phyloP scores from a whole-genome alignment of 2,329 filamentous ascomycete species.

The Akanthomyces muscarius region DNA sequence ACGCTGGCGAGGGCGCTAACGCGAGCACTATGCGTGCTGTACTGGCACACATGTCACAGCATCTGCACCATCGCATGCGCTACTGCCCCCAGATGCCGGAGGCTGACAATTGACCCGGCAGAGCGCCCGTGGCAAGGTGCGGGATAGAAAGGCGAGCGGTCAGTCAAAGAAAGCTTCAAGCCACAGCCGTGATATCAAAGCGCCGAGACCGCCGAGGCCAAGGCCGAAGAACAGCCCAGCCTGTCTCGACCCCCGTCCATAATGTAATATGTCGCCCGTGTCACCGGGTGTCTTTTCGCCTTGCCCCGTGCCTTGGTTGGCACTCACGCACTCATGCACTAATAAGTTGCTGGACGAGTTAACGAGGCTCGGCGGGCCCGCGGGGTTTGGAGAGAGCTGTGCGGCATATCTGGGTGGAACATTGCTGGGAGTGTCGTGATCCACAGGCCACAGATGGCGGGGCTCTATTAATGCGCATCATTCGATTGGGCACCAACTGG shows the following conservation, averaged over 20 bases:
- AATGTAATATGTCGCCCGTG: background rate
- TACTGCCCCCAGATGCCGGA: background rate
- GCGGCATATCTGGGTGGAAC: conserved; percentile 15
- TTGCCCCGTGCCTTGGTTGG: background rate
- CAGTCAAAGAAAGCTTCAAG: background rate
- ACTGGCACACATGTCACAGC: no score
- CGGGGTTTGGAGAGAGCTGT: background rate
- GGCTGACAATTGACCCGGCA: background rate
- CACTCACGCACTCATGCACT: background rate
- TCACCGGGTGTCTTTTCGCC: background rate
- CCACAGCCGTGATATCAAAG: background rate
- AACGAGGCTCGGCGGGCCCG: background rate
- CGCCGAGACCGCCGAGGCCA: background rate
- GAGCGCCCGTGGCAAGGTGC: background rate
- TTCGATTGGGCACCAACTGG: conserved; percentile 16
- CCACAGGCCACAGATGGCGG: conserved; percentile 7
- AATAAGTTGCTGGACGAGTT: background rate
- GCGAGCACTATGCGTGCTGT: background rate
- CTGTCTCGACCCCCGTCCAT: background rate
- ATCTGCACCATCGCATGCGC: background rate
- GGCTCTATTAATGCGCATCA: conserved; percentile 16
- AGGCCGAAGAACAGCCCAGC: background rate
- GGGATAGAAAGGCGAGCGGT: background rate
- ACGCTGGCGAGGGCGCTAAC: conserved; percentile 7
- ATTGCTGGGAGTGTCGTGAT: background rate